Evolutionary conservation across 2,329 filamentous ascomycete species (phyloP).

Genomic region (Aspergillus viridinutans): DNA sequence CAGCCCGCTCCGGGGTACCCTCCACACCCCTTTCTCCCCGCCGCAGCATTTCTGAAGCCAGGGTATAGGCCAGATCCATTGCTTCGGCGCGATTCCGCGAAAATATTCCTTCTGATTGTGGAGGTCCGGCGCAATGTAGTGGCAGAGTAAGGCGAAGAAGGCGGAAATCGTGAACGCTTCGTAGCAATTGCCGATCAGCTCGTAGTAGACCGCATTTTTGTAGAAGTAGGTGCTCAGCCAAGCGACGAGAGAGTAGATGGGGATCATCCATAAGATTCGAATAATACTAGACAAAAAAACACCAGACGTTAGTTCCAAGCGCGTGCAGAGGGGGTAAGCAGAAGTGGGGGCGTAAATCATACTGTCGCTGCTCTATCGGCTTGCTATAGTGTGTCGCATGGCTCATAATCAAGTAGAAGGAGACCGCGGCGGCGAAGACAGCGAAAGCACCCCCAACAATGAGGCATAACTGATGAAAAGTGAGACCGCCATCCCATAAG

Average conservation of each 20-base stretch:
- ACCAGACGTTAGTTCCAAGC: constrained; percentile 3
- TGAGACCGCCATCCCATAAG: constrained; percentile 50
- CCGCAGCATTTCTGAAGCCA: constrained; percentile 69
- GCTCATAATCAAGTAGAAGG: constrained; percentile 51
- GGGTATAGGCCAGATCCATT: constrained; percentile 71
- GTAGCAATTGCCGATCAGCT: constrained; percentile 78
- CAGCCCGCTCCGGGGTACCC: constrained; percentile 72
- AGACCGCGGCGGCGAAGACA: constrained; percentile 47
- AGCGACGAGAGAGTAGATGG: constrained; percentile 70
- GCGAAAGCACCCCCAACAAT: constrained; percentile 52
- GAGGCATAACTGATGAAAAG: constrained; percentile 55
- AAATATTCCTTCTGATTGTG: constrained; percentile 82
- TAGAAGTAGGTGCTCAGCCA: constrained; percentile 73
- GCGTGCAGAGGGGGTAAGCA: background rate
- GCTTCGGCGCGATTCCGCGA: constrained; percentile 60
- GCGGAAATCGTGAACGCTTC: constrained; percentile 84
- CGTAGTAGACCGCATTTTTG: constrained; percentile 73
- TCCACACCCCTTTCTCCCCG: constrained; percentile 63
- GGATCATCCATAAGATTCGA: constrained; percentile 83
- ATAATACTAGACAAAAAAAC: constrained; percentile 59
- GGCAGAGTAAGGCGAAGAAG: constrained; percentile 78
- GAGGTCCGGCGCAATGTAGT: constrained; percentile 72
- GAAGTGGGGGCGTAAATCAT: constrained; percentile 20
- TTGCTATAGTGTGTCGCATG: constrained; percentile 59
- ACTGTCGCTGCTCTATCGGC: constrained; percentile 59